phyloP scores from a whole-genome alignment of 169 alveolate species.

The Babesia ovata region DNA sequence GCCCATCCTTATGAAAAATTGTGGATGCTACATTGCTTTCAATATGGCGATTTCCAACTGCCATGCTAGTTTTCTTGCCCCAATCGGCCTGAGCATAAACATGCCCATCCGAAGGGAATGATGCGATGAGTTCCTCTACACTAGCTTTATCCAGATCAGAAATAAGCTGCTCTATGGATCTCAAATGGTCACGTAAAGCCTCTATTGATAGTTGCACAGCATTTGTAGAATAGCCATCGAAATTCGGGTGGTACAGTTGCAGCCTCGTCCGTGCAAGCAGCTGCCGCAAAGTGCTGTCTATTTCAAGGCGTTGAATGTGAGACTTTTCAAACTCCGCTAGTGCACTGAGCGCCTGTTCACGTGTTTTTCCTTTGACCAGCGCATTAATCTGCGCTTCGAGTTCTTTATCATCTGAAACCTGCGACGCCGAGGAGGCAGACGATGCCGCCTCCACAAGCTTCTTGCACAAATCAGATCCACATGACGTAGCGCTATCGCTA shows the following conservation, averaged over 20 bases:
- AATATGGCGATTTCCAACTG: no score
- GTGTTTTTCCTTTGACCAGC: not conserved
- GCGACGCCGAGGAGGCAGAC: not conserved
- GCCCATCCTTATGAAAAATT: not conserved
- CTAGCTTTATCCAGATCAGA: not conserved
- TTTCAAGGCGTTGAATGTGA: slow-evolving; percentile 24
- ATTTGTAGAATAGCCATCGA: not conserved
- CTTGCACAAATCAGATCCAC: slow-evolving; percentile 25
- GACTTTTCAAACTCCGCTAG: not conserved
- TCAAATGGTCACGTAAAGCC: not conserved
- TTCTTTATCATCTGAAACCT: no score
- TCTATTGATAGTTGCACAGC: not conserved
- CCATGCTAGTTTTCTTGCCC: no score
- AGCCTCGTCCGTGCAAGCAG: slow-evolving; percentile 26
- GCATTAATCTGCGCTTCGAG: not conserved
- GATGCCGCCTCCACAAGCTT: slow-evolving; percentile 14
- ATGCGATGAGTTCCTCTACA: slow-evolving; percentile 6
- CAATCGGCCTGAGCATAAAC: not conserved
- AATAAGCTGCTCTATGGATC: not conserved
- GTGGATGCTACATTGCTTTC: no score
- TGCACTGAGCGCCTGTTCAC: not conserved
- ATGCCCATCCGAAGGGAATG: no score
- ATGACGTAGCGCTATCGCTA: not conserved
- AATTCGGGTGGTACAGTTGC: not conserved
- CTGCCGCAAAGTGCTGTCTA: slow-evolving; percentile 23